These are phyloP conservation scores for Metschnikowia continentalis DNA, from an alignment of 805 yeast genomes.

Conservation along the genomic window DNA sequence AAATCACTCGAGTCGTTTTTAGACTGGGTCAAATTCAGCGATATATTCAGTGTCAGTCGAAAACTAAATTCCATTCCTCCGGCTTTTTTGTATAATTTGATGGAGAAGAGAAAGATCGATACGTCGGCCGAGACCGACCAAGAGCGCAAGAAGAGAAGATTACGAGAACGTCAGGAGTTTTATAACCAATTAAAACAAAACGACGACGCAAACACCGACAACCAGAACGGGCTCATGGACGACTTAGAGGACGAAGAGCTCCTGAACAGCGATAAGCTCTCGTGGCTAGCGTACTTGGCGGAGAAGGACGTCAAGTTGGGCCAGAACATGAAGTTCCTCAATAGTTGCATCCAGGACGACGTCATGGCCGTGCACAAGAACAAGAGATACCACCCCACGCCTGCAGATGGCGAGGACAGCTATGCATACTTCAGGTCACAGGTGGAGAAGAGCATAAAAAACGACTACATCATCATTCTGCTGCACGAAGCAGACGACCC, in stretches of 20 bases:
- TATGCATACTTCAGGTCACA: conserved; percentile 21
- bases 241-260: conserved; percentile 25
- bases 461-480: conserved; percentile 28
- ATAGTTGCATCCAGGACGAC: conserved; percentile 26
- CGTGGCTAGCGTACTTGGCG: conserved; percentile 38
- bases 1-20: conserved; percentile 34
- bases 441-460: conserved; percentile 22
- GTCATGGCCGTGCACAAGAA: conserved; percentile 26
- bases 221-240: conserved; percentile 14
- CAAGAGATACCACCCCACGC: conserved; percentile 27
- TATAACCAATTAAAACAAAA: conserved; percentile 34
- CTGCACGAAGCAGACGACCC: conserved; percentile 21
- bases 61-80: conserved; percentile 30
- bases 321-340: conserved; percentile 33
- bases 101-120: conserved; percentile 38
- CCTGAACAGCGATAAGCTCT: conserved; percentile 22
- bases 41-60: conserved; percentile 20
- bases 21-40: conserved; percentile 34
- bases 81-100: conserved; percentile 27
- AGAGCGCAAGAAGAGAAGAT: conserved; percentile 30
- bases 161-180: conserved; percentile 37
- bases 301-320: conserved; percentile 34
- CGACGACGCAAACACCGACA: conserved; percentile 14
- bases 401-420: conserved; percentile 13
- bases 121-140: conserved; percentile 32